These are phyloP conservation scores for Bipolaris zeicola DNA, from an alignment of 2,329 filamentous ascomycete genomes.

Conservation along the genomic window DNA sequence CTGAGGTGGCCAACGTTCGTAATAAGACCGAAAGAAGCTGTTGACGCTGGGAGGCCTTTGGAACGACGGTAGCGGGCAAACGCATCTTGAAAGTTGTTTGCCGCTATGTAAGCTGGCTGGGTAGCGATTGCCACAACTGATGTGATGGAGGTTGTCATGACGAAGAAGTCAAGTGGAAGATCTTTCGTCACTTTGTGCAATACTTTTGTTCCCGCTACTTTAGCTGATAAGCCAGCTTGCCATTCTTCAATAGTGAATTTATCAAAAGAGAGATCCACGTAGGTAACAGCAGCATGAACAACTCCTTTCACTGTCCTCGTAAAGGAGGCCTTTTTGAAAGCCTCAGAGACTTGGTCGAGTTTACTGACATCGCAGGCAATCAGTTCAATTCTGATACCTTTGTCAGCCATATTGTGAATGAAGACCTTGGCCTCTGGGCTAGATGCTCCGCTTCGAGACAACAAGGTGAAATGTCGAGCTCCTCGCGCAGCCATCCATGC, in stretches of 20 bases:
- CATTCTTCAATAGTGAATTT: neutral
- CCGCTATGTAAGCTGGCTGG: constrained; percentile 30
- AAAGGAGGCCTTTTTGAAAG: neutral
- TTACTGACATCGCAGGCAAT: constrained; percentile 15
- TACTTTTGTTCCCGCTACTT: constrained; percentile 35
- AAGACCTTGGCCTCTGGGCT: neutral
- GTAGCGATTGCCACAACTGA: constrained; percentile 20
- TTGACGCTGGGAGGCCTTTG: constrained; percentile 21
- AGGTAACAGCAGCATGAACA: constrained; percentile 17
- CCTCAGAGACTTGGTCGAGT: constrained; percentile 3
- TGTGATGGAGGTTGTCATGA: constrained; percentile 26
- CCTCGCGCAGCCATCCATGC: constrained; percentile 27
- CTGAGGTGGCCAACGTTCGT: constrained; percentile 23
- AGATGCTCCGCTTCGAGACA: constrained; percentile 12
- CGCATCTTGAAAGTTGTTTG: constrained; percentile 28
- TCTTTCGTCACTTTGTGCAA: constrained; percentile 26
- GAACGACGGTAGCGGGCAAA: constrained; percentile 25
- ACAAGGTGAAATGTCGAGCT: constrained; percentile 18
- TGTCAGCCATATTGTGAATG: neutral
- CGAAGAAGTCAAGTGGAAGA: constrained; percentile 34
- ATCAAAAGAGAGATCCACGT: constrained; percentile 14
- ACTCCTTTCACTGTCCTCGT: constrained; percentile 17
- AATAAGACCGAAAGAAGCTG: constrained; percentile 33
- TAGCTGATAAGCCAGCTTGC: constrained; percentile 21
- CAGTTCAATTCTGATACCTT: neutral